Conservation (phyloP, 345 rosid genomes). For the Ceriops zippeliana region DNA sequence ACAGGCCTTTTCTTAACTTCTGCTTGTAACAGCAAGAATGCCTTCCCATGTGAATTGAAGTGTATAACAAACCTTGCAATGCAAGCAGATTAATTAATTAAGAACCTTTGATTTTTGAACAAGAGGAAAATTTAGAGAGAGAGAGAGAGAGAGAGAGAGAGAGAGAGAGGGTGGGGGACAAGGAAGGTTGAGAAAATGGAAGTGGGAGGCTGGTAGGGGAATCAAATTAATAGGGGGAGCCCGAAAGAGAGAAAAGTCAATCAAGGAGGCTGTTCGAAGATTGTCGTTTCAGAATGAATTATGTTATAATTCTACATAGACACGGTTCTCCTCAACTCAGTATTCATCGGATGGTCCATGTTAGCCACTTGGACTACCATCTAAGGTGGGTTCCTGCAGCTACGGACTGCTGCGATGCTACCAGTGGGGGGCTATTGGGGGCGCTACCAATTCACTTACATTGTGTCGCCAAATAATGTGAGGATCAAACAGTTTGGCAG, state of each 20-base stretch:
- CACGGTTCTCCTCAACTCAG: neutral
- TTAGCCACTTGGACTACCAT: slow-evolving; percentile 8
- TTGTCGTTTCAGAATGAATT: slow-evolving; percentile 15
- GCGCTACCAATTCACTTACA: too few species aligned
- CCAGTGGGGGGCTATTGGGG: neutral
- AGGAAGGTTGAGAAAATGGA: slow-evolving; percentile 29
- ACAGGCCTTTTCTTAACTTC: slow-evolving; percentile 77
- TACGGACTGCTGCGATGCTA: slow-evolving; percentile 29
- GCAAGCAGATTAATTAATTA: slow-evolving; percentile 15
- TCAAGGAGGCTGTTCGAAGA: slow-evolving; percentile 36
- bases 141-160: neutral
- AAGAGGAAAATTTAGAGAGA: neutral
- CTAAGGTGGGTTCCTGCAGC: neutral
- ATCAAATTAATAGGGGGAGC: slow-evolving; percentile 38
- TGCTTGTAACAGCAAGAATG: slow-evolving; percentile 77
- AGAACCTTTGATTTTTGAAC: slow-evolving; percentile 6
- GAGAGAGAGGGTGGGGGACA: slow-evolving; percentile 8
- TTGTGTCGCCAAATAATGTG: slow-evolving; percentile 11
- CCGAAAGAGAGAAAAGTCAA: slow-evolving; percentile 20
- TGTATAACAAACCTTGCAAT: slow-evolving; percentile 10
- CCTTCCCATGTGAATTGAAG: slow-evolving; percentile 54
- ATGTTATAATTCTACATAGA: neutral
- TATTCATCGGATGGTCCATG: slow-evolving; percentile 22
- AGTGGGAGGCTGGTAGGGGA: slow-evolving; percentile 32
- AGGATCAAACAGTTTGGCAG: slow-evolving; percentile 13